Percentiles rank a stretch among this genome's conserved stretches.
Evolutionary conservation across 805 yeast genomes (phyloP).

Genomic region (Yarrowia keelungensis): DNA sequence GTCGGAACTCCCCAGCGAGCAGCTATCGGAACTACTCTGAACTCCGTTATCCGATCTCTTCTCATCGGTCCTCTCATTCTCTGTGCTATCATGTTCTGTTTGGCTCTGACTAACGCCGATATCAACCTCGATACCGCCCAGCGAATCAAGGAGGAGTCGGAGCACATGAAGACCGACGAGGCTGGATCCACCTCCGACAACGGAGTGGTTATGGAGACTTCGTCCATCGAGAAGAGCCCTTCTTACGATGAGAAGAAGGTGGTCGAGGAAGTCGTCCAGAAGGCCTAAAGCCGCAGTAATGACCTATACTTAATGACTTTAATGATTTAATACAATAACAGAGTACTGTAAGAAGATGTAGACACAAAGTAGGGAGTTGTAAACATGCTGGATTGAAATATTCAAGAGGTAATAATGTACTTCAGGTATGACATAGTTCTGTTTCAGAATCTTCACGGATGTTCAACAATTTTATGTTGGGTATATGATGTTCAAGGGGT

Average conservation of each 20-base stretch:
- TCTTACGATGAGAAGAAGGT: background rate
- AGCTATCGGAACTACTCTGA: conserved; percentile 17
- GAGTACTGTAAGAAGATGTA: too few relatives aligned
- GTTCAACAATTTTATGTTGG: too few relatives aligned
- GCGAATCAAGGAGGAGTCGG: conserved; percentile 34
- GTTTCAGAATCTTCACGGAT: too few relatives aligned
- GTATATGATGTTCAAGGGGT: too few relatives aligned
- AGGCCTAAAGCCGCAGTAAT: background rate
- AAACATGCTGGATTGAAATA: too few relatives aligned
- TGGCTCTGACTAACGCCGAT: conserved; percentile 14
- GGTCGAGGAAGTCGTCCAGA: background rate
- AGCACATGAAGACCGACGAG: conserved; percentile 1
- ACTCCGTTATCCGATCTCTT: conserved; percentile 18
- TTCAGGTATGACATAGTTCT: too few relatives aligned
- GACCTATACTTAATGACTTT: too few relatives aligned
- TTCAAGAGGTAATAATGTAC: too few relatives aligned
- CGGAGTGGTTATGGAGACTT: background rate
- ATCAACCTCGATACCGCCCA: conserved; percentile 22
- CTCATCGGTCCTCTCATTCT: conserved; percentile 21
- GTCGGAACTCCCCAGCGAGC: conserved; percentile 10
- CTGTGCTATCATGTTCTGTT: conserved; percentile 14
- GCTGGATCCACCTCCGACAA: background rate
- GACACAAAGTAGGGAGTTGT: too few relatives aligned
- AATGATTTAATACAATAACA: too few relatives aligned
- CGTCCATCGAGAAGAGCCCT: background rate